Conservation (phyloP, 495 filamentous ascomycete genomes). For the Tetracladium setigerum region DNA sequence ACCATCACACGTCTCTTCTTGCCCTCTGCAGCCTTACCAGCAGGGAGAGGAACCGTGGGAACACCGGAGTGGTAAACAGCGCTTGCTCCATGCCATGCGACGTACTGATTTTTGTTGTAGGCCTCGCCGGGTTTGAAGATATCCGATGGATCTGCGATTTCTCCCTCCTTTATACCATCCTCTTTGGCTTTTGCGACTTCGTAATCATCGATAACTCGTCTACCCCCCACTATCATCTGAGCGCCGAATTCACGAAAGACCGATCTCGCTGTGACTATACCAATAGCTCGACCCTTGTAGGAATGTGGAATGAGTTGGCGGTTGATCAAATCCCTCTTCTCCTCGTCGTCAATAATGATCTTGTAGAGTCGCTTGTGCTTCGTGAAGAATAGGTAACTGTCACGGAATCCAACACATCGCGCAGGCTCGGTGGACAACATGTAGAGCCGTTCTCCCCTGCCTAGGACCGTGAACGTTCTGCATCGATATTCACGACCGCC, state of each 20-base stretch:
- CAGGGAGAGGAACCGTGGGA: constrained; percentile 67
- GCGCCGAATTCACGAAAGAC: constrained; percentile 97
- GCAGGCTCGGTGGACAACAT: constrained; percentile 98
- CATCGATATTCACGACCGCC: constrained; percentile 88
- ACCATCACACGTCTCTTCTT: constrained; percentile 82
- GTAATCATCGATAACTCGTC: constrained; percentile 83
- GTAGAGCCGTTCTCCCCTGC: constrained; percentile 80
- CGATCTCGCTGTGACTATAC: constrained; percentile 91
- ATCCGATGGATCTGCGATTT: constrained; percentile 66
- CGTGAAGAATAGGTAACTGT: constrained; percentile 97
- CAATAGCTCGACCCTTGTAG: constrained; percentile 96
- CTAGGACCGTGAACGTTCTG: constrained; percentile 81
- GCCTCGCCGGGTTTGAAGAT: constrained; percentile 26
- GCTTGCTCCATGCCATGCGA: constrained; percentile 96
- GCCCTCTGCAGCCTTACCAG: constrained; percentile 58
- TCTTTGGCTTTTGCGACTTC: constrained; percentile 68
- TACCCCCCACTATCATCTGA: constrained; percentile 85
- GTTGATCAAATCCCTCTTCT: constrained; percentile 83
- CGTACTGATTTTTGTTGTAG: constrained; percentile 57
- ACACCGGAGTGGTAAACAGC: constrained; percentile 83
- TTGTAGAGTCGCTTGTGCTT: constrained; percentile 84
- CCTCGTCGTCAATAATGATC: constrained; percentile 82
- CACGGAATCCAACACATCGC: constrained; percentile 90
- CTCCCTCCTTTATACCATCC: constrained; percentile 80
- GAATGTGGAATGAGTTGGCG: constrained; percentile 92